Conservation (phyloP, 805 yeast genomes). For the Wickerhamomyces canadensis region DNA sequence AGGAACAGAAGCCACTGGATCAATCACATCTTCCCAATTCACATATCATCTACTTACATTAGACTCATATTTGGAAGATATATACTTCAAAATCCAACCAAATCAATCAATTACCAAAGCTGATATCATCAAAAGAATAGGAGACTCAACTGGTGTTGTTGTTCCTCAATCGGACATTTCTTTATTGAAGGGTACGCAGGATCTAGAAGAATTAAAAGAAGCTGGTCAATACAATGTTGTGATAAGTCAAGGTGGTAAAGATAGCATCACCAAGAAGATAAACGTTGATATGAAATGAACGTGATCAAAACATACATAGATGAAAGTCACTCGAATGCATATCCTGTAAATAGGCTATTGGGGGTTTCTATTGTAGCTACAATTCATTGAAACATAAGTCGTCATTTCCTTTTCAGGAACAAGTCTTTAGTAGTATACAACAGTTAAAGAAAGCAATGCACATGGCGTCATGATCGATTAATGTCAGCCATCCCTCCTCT, state of each 20-base stretch:
- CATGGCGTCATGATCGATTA: no score
- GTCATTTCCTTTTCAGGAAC: no score
- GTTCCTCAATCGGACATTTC: slow-evolving; percentile 17
- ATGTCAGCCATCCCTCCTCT: no score
- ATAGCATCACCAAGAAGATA: slow-evolving; percentile 13
- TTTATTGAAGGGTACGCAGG: slow-evolving; percentile 2
- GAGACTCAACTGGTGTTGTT: slow-evolving; percentile 6
- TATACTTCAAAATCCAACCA: slow-evolving; percentile 5
- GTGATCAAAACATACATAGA: no score
- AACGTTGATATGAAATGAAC: slow-evolving; percentile 6
- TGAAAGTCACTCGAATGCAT: not conserved
- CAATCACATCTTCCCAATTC: slow-evolving; percentile 6
- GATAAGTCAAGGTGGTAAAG: slow-evolving; percentile 11
- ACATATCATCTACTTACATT: slow-evolving; percentile 20
- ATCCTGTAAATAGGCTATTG: slow-evolving; percentile 2
- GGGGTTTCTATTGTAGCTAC: no score
- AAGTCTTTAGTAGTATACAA: no score
- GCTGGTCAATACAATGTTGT: slow-evolving; percentile 16
- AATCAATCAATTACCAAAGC: slow-evolving; percentile 8
- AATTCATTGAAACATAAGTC: no score
- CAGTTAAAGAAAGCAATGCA: no score
- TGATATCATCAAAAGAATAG: slow-evolving; percentile 10
- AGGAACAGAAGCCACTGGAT: slow-evolving; percentile 1
- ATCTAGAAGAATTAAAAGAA: slow-evolving; percentile 9
- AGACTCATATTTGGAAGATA: slow-evolving; percentile 14